Percentiles rank a stretch among this genome's conserved stretches.
These are phyloP conservation scores for Tetradesmus obliquus DNA, from an alignment of 139 green algal genomes.

Conservation along the genomic window DNA sequence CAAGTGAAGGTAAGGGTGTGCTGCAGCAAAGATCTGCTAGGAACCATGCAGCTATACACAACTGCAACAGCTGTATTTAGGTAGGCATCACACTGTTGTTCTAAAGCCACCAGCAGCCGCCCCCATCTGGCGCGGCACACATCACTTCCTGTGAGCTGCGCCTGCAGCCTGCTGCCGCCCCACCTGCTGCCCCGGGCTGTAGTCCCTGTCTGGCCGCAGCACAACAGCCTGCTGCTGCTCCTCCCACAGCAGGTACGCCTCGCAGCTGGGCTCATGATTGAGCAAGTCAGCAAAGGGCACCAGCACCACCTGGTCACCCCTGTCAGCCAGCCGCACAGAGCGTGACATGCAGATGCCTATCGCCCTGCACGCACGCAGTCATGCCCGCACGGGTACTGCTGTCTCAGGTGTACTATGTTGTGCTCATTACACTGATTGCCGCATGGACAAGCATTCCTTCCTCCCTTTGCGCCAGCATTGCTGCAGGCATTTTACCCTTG, in stretches of 20 bases:
- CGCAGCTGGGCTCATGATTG: constrained; percentile 62
- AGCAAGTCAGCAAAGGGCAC: constrained; percentile 76
- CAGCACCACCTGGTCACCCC: constrained; percentile 58
- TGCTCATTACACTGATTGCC: too few species aligned
- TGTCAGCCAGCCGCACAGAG: constrained; percentile 63
- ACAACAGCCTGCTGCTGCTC: constrained; percentile 52
- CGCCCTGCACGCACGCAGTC: constrained; percentile 3
- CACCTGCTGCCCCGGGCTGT: constrained; percentile 65
- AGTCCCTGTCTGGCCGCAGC: constrained; percentile 63
- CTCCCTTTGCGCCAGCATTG: too few species aligned
- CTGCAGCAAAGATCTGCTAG: too few species aligned
- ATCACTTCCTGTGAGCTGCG: neutral
- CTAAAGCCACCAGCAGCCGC: neutral
- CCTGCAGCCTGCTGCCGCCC: too few species aligned
- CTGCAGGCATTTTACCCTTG: too few species aligned
- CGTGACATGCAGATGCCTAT: constrained; percentile 76
- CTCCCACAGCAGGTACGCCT: constrained; percentile 58
- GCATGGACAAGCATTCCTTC: too few species aligned
- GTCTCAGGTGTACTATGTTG: neutral
- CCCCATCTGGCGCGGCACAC: neutral
- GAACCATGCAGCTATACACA: too few species aligned
- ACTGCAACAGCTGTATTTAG: neutral
- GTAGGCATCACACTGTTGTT: neutral
- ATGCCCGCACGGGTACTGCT: neutral
- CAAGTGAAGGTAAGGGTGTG: too few species aligned